phyloP scores from a whole-genome alignment of 148 eudicot species.

The Fagopyrum esculentum region DNA sequence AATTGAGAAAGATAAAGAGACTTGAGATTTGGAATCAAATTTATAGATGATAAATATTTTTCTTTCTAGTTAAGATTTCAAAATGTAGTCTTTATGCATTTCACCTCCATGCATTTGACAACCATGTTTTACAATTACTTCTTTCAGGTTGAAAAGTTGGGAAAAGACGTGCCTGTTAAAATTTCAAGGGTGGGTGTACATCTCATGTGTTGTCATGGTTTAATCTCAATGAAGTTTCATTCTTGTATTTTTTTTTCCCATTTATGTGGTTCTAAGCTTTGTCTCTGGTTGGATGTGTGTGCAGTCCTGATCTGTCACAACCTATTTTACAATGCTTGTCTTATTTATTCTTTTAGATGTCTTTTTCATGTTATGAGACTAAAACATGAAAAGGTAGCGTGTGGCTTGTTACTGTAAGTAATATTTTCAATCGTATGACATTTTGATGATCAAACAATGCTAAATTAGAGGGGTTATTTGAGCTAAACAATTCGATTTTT shows the following conservation, averaged over 20 bases:
- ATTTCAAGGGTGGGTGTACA: neutral
- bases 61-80: too few species aligned
- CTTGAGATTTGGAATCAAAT: too few species aligned
- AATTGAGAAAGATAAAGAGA: too few species aligned
- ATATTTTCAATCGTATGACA: too few species aligned
- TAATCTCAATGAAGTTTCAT: neutral
- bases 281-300: neutral
- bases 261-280: neutral
- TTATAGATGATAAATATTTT: too few species aligned
- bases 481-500: too few species aligned
- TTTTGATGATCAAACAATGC: too few species aligned
- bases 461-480: too few species aligned
- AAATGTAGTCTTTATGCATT: neutral
- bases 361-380: neutral
- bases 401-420: too few species aligned
- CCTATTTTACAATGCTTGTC: neutral
- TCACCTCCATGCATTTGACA: neutral
- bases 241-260: neutral
- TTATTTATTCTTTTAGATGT: neutral
- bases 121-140: neutral
- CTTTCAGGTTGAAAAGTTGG: constrained; percentile 75
- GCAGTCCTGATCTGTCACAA: neutral
- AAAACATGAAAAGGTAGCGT: too few species aligned
- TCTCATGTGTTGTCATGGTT: neutral
- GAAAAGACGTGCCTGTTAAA: constrained; percentile 41